Percentiles rank a stretch among this genome's conserved stretches.
phyloP scores from a whole-genome alignment of 148 eudicot genomes.

The Fagopyrum homotropicum region DNA sequence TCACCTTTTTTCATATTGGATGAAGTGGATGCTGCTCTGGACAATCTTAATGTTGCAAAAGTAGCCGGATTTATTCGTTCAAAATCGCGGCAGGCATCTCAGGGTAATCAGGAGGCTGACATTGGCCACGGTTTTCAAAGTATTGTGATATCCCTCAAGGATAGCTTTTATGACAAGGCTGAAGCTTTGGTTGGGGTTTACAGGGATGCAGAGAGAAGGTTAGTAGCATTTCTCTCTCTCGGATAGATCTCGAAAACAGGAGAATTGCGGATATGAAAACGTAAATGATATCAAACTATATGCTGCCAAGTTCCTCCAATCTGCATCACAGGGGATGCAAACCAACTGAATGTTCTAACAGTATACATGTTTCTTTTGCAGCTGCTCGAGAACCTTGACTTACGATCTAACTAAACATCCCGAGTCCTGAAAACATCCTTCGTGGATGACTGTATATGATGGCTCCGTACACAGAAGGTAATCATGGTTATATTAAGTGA shows the following conservation, averaged over 20 bases:
- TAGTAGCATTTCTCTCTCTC: conserved; percentile 9
- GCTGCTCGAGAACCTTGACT: conserved; percentile 91
- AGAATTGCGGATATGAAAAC: too few species aligned
- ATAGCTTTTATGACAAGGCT: conserved; percentile 93
- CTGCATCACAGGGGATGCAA: not conserved
- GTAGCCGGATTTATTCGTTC: conserved; percentile 96
- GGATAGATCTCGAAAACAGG: too few species aligned
- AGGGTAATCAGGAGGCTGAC: conserved; percentile 37
- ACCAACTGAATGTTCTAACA: not conserved
- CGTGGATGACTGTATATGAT: conserved; percentile 3
- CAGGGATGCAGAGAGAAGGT: conserved; percentile 85
- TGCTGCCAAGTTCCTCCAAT: too few species aligned
- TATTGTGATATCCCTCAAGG: conserved; percentile 95
- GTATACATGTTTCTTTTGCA: conserved; percentile 21
- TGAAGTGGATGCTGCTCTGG: conserved; percentile 98
- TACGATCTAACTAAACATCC: conserved; percentile 83
- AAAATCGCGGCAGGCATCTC: conserved; percentile 73
- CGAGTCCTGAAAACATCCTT: conserved; percentile 38
- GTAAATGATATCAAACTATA: too few species aligned
- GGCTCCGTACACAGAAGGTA: not conserved
- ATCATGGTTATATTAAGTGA: not conserved
- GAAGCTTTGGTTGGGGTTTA: conserved; percentile 97
- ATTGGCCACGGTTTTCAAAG: conserved; percentile 86
- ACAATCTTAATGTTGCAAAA: conserved; percentile 90
- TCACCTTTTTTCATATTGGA: conserved; percentile 97